Evolutionary conservation across 495 filamentous ascomycete genomes (phyloP).

Genomic region (Rhizodiscina lignyota): DNA sequence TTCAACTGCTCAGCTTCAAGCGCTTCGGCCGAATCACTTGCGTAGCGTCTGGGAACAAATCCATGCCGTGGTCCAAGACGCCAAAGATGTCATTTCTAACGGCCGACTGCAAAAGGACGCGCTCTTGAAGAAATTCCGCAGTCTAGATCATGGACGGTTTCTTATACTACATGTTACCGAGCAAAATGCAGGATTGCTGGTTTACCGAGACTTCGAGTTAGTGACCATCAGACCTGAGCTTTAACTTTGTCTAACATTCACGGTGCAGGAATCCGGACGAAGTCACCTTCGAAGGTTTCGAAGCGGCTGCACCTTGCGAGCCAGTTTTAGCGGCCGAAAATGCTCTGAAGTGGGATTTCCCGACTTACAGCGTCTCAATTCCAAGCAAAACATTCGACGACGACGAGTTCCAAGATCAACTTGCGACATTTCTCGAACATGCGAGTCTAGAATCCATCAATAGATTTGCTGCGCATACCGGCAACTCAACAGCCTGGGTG

Average conservation of each 20-base stretch:
- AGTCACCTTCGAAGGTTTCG: conserved; percentile 37
- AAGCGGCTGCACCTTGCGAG: conserved; percentile 33
- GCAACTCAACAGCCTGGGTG: conserved; percentile 30
- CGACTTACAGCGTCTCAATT: conserved; percentile 24
- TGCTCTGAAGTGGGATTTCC: conserved; percentile 32
- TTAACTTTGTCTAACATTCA: neutral
- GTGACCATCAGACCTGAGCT: conserved; percentile 1
- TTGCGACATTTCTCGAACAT: conserved; percentile 40
- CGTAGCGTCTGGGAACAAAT: too few species aligned
- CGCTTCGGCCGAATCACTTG: too few species aligned
- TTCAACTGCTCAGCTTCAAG: too few species aligned
- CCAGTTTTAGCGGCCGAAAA: conserved; percentile 25
- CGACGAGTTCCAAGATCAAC: conserved; percentile 25
- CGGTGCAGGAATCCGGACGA: conserved; percentile 2
- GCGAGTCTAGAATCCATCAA: conserved; percentile 39
- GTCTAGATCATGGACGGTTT: neutral
- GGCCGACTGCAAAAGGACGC: conserved; percentile 3
- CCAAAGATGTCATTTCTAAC: neutral
- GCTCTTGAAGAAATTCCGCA: conserved; percentile 1
- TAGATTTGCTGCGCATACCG: conserved; percentile 28
- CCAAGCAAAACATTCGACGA: conserved; percentile 22
- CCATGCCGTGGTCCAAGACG: too few species aligned
- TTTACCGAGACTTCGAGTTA: conserved; percentile 3
- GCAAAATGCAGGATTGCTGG: conserved; percentile 9
- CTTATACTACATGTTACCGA: conserved; percentile 9